Base-by-base conservation (phyloP, 2,329 filamentous ascomycete genomes). In the Diaporthe ilicicola region DNA sequence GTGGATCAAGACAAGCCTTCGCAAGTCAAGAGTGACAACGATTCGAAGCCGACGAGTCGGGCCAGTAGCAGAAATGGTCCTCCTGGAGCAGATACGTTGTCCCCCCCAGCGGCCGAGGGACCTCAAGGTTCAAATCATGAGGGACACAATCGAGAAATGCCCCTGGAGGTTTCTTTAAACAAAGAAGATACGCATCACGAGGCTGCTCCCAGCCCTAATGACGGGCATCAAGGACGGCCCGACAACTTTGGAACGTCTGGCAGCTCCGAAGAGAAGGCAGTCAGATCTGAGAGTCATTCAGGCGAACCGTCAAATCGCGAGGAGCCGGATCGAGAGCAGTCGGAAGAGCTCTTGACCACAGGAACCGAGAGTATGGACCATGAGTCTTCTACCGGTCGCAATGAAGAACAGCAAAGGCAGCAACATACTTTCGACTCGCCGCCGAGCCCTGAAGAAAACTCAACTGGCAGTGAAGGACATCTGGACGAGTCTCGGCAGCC, bases 81-180 rank as follows among this genome's bases (percentile, higher is more conserved):
- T 10, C 12, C 59, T 13, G 42, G 59, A 50, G 59, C n/a, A n/a
- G 59, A 50, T n/a, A n/a, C n/a, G 22, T 50, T 64, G 59, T 50
- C 44, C 1, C n/a, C 29, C n/a, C 44, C 22, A 12, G 44, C 44
- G n/a, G 44, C 29, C 4, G 59, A 64, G 44, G 44, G 59, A 4
- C 13, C 19, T 3, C 44, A 13, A 27, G 44, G 22, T 32, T 27
- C 29, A 13, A 1, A 12, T 7, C 13, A 12, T 27, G 42, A 24
- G 29, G 44, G 22, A 4, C 34, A 15, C 22, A 29, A 15, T 2
- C 7, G 44, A 64, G 59, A 34, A 19, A 1, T 34, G 34, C 29
- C 8, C 4, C 44, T 2, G 15, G 59, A 19, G 29, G 22, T 44
- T 37, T 9, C 44, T 27, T 42, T 13, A 37, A 17, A 19, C 37